Base-by-base conservation (phyloP, 2,329 filamentous ascomycete species). In the Ascocoryne sarcoides region DNA sequence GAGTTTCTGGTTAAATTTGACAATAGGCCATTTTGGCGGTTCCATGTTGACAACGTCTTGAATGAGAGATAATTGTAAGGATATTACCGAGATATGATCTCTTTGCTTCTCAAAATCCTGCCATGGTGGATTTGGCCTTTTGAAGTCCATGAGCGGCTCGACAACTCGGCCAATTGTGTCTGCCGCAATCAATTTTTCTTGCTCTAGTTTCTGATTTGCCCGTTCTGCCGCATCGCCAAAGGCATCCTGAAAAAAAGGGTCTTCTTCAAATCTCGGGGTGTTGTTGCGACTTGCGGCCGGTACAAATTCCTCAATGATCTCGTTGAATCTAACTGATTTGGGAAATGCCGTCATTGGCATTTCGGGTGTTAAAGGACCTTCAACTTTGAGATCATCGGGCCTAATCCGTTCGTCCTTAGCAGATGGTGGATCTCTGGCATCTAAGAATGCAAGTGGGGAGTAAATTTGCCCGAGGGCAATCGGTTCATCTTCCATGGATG, bases 381-480 rank as follows among this genome's bases (percentile, higher is more conserved):
- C 59, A 19, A 61, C 43, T 39, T 57, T 59, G 12, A 53, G 36
- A 26, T 51, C 40, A 26, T 51, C 44, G 8, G 30, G 23, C 15
- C 43, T 54, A 3, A 49, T 9, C 28, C 39, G 36, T 29, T 37
- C 33, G 7, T 16, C 10, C 21, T 47, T 38, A n/a, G 32, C 7
- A n/a, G 39, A 26, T 9, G 46, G 36, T 7, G 43, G 37, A 28
- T 40, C 16, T 4, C 26, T 5, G n/a, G 38, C 37, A 8, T 44
- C 40, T 4, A 48, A 12, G 32, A 36, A 51, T 19, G 37, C 48
- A 5, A 49, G 35, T 19, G 50, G 43, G 2, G 44, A 41, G 28
- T 50, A 54, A 23, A 95, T 66, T 51, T 93, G 84, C 3, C 72
- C 66, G 16, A 95, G 73, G 48, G 79, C 84, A 10, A 80, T 67